Evolutionary conservation across 176 grass and related monocot species (phyloP).

Genomic region (Aegilops umbellulata): DNA sequence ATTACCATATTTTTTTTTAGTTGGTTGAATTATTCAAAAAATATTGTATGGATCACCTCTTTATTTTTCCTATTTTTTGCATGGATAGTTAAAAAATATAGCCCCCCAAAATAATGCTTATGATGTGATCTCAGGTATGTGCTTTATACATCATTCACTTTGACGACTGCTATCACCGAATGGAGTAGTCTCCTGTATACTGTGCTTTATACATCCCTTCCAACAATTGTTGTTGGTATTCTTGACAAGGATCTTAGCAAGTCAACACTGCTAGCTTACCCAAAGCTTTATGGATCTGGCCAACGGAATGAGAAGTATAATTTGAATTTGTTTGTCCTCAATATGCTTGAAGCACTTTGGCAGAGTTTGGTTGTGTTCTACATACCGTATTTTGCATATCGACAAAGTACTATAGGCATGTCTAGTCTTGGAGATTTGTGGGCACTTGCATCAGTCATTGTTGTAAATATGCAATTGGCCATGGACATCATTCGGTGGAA

Average conservation of each 20-base stretch:
- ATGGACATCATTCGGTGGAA: constrained; percentile 81
- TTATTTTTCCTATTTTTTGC: constrained; percentile 12
- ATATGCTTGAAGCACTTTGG: constrained; percentile 74
- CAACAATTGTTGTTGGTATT: constrained; percentile 78
- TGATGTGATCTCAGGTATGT: constrained; percentile 68
- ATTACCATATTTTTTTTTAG: not conserved
- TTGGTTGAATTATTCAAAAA: constrained; percentile 13
- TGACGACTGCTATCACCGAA: constrained; percentile 79
- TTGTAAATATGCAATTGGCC: constrained; percentile 83
- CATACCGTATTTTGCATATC: constrained; percentile 78
- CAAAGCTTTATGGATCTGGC: constrained; percentile 80
- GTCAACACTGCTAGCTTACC: constrained; percentile 59
- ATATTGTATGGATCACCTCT: not conserved
- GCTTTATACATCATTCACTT: constrained; percentile 69
- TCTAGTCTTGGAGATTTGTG: constrained; percentile 82
- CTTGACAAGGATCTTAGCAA: constrained; percentile 82
- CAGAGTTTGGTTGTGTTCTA: constrained; percentile 87
- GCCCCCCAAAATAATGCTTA: constrained; percentile 6
- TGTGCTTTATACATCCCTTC: constrained; percentile 85
- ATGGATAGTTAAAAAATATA: not conserved
- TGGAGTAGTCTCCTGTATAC: constrained; percentile 85
- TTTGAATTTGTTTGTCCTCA: constrained; percentile 70
- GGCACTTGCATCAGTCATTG: constrained; percentile 73
- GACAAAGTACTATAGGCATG: constrained; percentile 59
- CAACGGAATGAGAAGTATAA: constrained; percentile 74